Conservation (phyloP, 768 basidiomycete species). For the Lentinula guzmanii region DNA sequence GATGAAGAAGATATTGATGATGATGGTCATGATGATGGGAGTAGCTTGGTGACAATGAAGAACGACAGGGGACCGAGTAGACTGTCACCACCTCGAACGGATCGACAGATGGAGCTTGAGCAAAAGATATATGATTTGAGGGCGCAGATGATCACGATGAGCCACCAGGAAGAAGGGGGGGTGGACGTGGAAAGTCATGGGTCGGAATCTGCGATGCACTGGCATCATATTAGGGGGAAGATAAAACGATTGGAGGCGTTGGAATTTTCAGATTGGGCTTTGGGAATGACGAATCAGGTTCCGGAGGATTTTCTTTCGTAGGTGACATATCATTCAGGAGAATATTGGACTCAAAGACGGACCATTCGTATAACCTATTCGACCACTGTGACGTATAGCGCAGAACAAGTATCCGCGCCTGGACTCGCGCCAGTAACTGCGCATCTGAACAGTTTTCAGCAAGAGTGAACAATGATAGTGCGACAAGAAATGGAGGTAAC, state of each 20-base stretch:
- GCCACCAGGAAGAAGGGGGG: neutral
- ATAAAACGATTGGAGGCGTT: neutral
- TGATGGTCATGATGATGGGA: neutral
- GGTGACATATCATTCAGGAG: neutral
- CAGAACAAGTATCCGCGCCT: too few relatives aligned
- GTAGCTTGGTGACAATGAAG: neutral
- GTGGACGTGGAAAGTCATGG: neutral
- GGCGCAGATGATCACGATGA: neutral
- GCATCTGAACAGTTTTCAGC: too few relatives aligned
- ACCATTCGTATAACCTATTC: too few relatives aligned
- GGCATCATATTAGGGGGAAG: neutral
- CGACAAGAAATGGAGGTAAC: too few relatives aligned
- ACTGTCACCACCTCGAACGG: conserved; percentile 1
- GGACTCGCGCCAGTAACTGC: too few relatives aligned
- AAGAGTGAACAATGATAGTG: too few relatives aligned
- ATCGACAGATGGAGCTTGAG: conserved; percentile 4
- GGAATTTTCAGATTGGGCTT: neutral
- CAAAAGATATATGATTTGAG: conserved; percentile 3
- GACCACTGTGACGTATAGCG: too few relatives aligned
- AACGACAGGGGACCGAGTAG: neutral
- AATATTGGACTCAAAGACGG: too few relatives aligned
- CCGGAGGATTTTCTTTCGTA: neutral
- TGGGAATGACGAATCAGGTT: neutral
- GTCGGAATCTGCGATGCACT: neutral
- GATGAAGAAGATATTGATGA: neutral